Percentiles rank a stretch among this genome's conserved stretches.
Evolutionary conservation across 208 protist genomes (phyloP).

Genomic region (Trypanosoma cruzi): DNA sequence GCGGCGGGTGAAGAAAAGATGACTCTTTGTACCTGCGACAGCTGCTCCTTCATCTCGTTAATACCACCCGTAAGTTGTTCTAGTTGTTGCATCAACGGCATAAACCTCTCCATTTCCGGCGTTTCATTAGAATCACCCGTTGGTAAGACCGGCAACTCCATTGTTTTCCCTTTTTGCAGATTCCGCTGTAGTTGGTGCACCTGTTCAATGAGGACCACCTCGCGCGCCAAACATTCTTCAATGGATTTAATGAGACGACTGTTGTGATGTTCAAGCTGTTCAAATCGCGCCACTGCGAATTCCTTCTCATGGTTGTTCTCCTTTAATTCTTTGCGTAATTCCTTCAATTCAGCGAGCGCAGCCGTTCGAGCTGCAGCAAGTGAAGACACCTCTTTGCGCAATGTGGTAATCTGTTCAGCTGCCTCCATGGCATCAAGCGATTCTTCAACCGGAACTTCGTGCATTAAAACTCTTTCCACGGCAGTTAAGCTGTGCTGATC

Average conservation of each 20-base stretch:
- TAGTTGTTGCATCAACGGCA: constrained; percentile 2
- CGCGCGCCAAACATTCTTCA: constrained; percentile 37
- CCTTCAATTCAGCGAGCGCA: constrained; percentile 35
- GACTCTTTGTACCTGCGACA: constrained; percentile 25
- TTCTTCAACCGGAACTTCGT: constrained; percentile 71
- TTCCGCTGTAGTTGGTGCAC: constrained; percentile 44
- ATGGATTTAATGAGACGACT: constrained; percentile 38
- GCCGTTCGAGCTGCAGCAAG: constrained; percentile 7
- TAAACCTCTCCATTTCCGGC: neutral
- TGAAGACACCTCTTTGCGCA: constrained; percentile 56
- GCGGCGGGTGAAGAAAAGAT: neutral
- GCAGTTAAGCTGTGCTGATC: constrained; percentile 74
- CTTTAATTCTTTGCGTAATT: constrained; percentile 26
- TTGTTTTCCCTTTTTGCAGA: constrained; percentile 24
- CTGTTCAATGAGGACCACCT: constrained; percentile 42
- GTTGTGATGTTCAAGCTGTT: constrained; percentile 47
- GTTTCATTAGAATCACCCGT: neutral
- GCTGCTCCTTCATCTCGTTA: constrained; percentile 15
- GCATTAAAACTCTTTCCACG: constrained; percentile 70
- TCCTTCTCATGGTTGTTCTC: neutral
- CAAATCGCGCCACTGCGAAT: neutral
- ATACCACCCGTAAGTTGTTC: constrained; percentile 18
- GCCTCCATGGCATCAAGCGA: constrained; percentile 71
- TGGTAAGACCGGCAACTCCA: neutral
- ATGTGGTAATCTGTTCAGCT: constrained; percentile 52